These are phyloP conservation scores for Terana coerulea DNA, from an alignment of 768 basidiomycete genomes.

Conservation along the genomic window DNA sequence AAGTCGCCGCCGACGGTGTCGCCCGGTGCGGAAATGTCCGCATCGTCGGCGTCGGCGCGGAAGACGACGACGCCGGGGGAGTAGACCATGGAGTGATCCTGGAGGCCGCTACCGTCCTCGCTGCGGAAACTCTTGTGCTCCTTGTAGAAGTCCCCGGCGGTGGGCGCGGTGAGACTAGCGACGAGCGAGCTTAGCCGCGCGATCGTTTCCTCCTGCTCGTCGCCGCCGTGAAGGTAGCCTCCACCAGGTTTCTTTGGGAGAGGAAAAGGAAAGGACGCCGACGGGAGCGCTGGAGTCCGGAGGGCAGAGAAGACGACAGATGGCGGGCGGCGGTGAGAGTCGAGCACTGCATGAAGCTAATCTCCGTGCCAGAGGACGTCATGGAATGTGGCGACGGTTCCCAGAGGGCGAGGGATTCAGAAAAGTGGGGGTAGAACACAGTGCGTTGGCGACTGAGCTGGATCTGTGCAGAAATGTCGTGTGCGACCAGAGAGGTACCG, in stretches of 20 bases:
- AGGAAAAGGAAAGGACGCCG: slow-evolving; percentile 41
- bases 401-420: slow-evolving; percentile 33
- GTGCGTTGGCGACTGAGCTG: slow-evolving; percentile 34
- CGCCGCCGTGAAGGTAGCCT: slow-evolving; percentile 40
- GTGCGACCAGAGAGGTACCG: slow-evolving; percentile 12
- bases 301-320: slow-evolving; percentile 12
- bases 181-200: slow-evolving; percentile 39
- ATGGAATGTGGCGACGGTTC: slow-evolving; percentile 8
- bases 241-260: slow-evolving; percentile 42
- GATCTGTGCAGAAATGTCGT: slow-evolving; percentile 35
- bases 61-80: slow-evolving; percentile 40
- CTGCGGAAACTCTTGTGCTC: slow-evolving; percentile 32
- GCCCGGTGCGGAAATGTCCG: slow-evolving; percentile 3
- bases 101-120: slow-evolving; percentile 37
- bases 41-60: slow-evolving; percentile 32
- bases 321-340: slow-evolving; percentile 32
- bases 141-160: slow-evolving; percentile 36
- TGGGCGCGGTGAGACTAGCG: slow-evolving; percentile 31
- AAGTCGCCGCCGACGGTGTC: slow-evolving; percentile 25
- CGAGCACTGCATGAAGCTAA: slow-evolving; percentile 29
- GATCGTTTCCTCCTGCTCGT: slow-evolving; percentile 43
- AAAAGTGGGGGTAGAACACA: slow-evolving; percentile 38
- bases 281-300: slow-evolving; percentile 24
- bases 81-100: slow-evolving; percentile 48
- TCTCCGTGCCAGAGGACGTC: slow-evolving; percentile 15